Conservation (phyloP, 1,284 basidiomycete genomes). For the Leccinum huronense region DNA sequence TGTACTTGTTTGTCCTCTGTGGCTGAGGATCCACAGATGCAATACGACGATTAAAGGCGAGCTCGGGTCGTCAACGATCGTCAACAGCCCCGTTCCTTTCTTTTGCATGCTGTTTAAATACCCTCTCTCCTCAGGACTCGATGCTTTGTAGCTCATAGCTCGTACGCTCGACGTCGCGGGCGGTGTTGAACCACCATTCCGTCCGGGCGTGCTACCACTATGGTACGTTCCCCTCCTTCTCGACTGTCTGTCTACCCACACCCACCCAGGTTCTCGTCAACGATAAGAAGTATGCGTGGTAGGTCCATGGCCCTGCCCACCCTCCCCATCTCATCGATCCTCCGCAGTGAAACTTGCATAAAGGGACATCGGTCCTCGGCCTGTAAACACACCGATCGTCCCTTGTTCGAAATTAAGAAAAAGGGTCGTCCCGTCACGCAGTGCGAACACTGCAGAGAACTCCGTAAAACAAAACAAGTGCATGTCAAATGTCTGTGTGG, state of each 20-base stretch:
- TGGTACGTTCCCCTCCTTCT: constrained; percentile 36
- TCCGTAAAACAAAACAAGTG: constrained; percentile 72
- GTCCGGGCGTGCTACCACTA: constrained; percentile 34
- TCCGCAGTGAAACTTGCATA: constrained; percentile 71
- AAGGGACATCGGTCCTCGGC: constrained; percentile 79
- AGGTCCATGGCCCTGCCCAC: constrained; percentile 24
- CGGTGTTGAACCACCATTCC: constrained; percentile 42
- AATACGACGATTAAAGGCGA: constrained; percentile 31
- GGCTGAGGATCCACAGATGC: constrained; percentile 23
- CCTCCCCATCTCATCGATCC: constrained; percentile 11
- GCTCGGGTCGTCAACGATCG: constrained; percentile 44
- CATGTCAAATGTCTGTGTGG: constrained; percentile 68
- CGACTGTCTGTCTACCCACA: constrained; percentile 2
- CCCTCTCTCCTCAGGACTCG: constrained; percentile 26
- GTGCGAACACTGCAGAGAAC: constrained; percentile 73
- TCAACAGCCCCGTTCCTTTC: constrained; percentile 38
- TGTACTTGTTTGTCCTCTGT: constrained; percentile 31
- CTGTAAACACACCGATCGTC: constrained; percentile 74
- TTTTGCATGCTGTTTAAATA: constrained; percentile 43
- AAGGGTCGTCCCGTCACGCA: constrained; percentile 80
- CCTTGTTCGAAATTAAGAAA: constrained; percentile 80
- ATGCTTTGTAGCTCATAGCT: constrained; percentile 43
- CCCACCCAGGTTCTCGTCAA: constrained; percentile 64
- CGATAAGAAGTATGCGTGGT: constrained; percentile 83
- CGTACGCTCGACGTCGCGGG: constrained; percentile 45